Base-by-base conservation (phyloP, 1,139 yeast species). In the Ogataea hybrid region DNA sequence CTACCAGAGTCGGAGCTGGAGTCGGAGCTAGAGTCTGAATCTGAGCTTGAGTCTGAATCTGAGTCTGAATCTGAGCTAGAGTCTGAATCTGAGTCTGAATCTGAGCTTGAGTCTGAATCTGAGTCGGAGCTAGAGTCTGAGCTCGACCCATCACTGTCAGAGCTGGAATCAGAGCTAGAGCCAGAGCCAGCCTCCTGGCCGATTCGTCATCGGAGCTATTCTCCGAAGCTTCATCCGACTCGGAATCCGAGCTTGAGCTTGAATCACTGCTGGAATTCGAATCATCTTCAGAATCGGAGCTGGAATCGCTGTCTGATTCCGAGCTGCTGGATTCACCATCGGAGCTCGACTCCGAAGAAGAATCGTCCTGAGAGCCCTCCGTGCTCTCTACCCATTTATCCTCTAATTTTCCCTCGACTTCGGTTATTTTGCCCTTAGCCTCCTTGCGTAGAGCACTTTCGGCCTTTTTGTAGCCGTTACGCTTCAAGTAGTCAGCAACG, bases 391-490 rank as follows among this genome's bases (percentile, higher is more conserved):
- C 36, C 27, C 47, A 31, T 14, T 49, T 28, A 10, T 43, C 48
- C 38, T 53, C 55, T 37, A 50, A 32, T 12, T 35, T 42, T 23
- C 40, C 37, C 10, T 30, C 44, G 36, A 39, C 44, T 20, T 44
- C 44, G 9, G 25, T 12, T 12, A 40, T 20, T 20, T 32, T 39
- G 31, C 42, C 30, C n/a, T 33, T 44, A 18, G 63, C 43, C 44
- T 55, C 71, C 50, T 74, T 71, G 15, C 57, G 54, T 47, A 77
- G 62, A 22, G 72, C 68, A 44, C 68, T 63, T 22, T 58, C 57
- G 10, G 71, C 63, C 48, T 68, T 69, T 14, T 52, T 44, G 43
- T 70, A 69, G 6, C 67, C 70, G 12, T 64, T 59, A 48, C 60
- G 58, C 27, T 51, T 48, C 38, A 65, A 44, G 39, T 55, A 64